Conservation (phyloP, 2,329 filamentous ascomycete species). For the Exophiala dermatitidis region DNA sequence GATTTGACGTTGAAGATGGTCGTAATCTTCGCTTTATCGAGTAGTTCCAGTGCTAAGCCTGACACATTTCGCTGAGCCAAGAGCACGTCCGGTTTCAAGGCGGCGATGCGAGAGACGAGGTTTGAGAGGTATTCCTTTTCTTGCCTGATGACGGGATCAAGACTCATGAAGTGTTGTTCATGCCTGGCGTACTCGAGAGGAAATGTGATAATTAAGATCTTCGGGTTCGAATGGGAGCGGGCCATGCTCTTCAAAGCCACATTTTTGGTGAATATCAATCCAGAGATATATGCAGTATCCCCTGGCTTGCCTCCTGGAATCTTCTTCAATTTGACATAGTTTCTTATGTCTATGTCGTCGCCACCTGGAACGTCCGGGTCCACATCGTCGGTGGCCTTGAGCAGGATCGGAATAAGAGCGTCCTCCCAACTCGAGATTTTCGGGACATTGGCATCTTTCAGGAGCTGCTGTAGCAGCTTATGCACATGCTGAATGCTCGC, state of each 20-base stretch:
- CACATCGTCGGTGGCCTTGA: conserved; percentile 88
- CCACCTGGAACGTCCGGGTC: conserved; percentile 83
- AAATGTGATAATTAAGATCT: conserved; percentile 89
- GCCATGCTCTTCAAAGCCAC: conserved; percentile 94
- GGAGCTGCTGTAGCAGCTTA: conserved; percentile 72
- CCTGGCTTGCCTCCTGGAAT: conserved; percentile 83
- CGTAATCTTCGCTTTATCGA: conserved; percentile 81
- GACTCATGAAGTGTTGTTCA: conserved; percentile 91
- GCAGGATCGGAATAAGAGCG: conserved; percentile 78
- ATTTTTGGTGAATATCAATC: conserved; percentile 96
- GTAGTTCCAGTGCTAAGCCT: conserved; percentile 77
- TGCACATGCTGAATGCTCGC: conserved; percentile 84
- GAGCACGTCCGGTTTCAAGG: conserved; percentile 73
- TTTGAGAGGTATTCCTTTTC: conserved; percentile 90
- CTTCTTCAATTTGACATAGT: conserved; percentile 96
- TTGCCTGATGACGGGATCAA: conserved; percentile 93
- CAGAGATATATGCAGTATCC: conserved; percentile 93
- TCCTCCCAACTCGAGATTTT: conserved; percentile 77
- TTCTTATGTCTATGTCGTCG: conserved; percentile 93
- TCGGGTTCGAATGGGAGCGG: conserved; percentile 71
- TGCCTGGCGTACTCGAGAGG: conserved; percentile 93
- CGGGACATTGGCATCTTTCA: conserved; percentile 68
- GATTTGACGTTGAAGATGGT: conserved; percentile 96
- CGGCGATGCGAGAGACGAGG: conserved; percentile 83
- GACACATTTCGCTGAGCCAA: conserved; percentile 92